Evolutionary conservation across 768 basidiomycete species (phyloP).

Genomic region (Imleria badia): DNA sequence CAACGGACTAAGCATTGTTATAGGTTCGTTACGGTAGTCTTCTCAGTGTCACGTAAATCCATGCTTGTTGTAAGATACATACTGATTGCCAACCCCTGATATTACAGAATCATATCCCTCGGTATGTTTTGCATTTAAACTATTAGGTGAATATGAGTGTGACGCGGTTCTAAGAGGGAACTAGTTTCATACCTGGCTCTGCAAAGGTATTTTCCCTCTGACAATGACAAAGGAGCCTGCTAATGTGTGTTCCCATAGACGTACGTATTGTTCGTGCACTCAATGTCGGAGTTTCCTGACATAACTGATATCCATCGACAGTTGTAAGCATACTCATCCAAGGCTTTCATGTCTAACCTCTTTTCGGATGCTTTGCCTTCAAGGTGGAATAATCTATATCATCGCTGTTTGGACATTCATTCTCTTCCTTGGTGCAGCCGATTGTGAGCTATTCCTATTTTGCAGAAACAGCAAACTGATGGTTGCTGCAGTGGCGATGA

Average conservation of each 20-base stretch:
- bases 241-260: not conserved
- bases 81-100: too few relatives aligned
- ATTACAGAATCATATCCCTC: not conserved
- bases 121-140: not conserved
- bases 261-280: not conserved
- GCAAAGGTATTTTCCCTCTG: not conserved
- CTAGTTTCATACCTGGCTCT: slow-evolving; percentile 6
- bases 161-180: not conserved
- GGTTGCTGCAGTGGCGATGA: slow-evolving; percentile 1
- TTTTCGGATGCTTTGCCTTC: not conserved
- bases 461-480: not conserved
- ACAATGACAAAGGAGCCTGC: not conserved
- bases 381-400: not conserved
- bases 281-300: too few relatives aligned
- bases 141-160: not conserved
- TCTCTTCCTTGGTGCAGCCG: not conserved
- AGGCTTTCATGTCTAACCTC: not conserved
- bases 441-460: not conserved
- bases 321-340: not conserved
- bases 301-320: not conserved
- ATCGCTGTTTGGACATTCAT: not conserved
- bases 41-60: not conserved
- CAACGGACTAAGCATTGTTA: not conserved
- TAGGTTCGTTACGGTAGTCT: slow-evolving; percentile 10
- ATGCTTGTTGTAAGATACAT: too few relatives aligned